These are phyloP conservation scores for Hanseniaspora jakobsenii DNA, from an alignment of 805 yeast species.

Conservation along the genomic window DNA sequence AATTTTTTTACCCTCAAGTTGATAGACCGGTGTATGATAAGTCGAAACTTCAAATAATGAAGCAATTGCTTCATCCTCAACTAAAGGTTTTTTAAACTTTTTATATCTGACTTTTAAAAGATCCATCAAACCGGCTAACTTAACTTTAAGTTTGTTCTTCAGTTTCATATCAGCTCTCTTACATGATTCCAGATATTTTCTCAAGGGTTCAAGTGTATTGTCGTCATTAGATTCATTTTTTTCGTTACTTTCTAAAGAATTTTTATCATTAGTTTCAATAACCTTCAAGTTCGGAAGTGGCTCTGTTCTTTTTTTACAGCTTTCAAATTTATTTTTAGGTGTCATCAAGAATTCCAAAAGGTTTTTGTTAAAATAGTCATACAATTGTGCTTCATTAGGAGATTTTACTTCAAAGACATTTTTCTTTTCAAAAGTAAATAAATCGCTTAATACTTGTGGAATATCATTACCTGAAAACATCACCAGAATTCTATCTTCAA, in stretches of 20 bases:
- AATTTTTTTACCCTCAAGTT: slow-evolving; percentile 60
- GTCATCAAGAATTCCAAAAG: slow-evolving; percentile 45
- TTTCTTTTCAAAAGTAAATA: slow-evolving; percentile 43
- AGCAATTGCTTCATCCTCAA: slow-evolving; percentile 61
- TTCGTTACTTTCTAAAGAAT: slow-evolving; percentile 24
- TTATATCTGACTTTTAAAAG: slow-evolving; percentile 75
- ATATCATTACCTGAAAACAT: slow-evolving; percentile 39
- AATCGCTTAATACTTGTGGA: slow-evolving; percentile 34
- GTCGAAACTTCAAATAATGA: slow-evolving; percentile 63
- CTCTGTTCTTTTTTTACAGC: slow-evolving; percentile 38
- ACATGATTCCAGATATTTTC: slow-evolving; percentile 35
- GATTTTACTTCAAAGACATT: slow-evolving; percentile 38
- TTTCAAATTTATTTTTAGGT: slow-evolving; percentile 63
- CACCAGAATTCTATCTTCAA: slow-evolving; percentile 62
- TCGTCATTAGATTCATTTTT: slow-evolving; percentile 18
- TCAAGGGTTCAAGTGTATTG: slow-evolving; percentile 16
- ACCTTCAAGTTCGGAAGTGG: slow-evolving; percentile 32
- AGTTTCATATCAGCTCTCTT: slow-evolving; percentile 63
- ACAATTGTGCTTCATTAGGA: slow-evolving; percentile 40
- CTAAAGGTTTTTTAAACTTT: slow-evolving; percentile 77
- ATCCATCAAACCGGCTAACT: slow-evolving; percentile 80
- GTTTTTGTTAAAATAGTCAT: slow-evolving; percentile 40
- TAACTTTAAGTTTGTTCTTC: slow-evolving; percentile 74
- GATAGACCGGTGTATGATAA: slow-evolving; percentile 32
- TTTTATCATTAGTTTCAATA: slow-evolving; percentile 22